A percentile compares a stretch with the other conserved stretches of the same genome.
Conservation (phyloP, 1,284 basidiomycete genomes). For the Rhodofomes roseus region DNA sequence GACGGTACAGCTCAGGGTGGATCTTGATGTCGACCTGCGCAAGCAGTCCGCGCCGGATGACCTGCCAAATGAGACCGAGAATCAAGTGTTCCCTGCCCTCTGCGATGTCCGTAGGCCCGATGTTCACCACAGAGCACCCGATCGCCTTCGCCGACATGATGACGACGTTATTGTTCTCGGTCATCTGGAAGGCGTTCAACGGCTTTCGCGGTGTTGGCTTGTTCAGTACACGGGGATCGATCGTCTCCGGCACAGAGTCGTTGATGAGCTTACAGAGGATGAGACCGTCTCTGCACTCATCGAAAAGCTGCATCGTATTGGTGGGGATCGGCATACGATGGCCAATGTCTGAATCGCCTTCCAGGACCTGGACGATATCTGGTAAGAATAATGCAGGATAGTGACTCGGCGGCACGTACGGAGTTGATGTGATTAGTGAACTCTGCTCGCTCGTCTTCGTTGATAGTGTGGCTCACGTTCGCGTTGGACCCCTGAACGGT, state of each 20-base stretch:
- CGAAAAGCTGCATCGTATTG: constrained; percentile 98
- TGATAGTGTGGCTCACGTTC: constrained; percentile 97
- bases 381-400: not conserved
- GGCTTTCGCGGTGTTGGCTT: constrained; percentile 74
- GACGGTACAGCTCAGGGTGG: constrained; percentile 93
- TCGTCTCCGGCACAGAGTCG: constrained; percentile 98
- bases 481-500: constrained; percentile 94
- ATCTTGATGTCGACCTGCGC: constrained; percentile 97
- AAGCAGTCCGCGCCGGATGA: constrained; percentile 92
- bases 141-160: constrained; percentile 96
- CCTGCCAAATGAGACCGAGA: constrained; percentile 98
- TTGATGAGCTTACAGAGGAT: constrained; percentile 99
- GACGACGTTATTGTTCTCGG: constrained; percentile 99
- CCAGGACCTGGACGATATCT: constrained; percentile 63
- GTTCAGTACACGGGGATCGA: constrained; percentile 97
- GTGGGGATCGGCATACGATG: constrained; percentile 89
- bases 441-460: constrained; percentile 93
- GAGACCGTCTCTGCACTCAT: constrained; percentile 93
- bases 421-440: constrained; percentile 98
- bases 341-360: constrained; percentile 85
- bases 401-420: constrained; percentile 40
- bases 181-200: constrained; percentile 96
- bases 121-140: constrained; percentile 98
- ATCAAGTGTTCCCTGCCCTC: constrained; percentile 97
- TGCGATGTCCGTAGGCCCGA: constrained; percentile 89